Conservation (phyloP, 306 rosid species). For the Glycine soja region DNA sequence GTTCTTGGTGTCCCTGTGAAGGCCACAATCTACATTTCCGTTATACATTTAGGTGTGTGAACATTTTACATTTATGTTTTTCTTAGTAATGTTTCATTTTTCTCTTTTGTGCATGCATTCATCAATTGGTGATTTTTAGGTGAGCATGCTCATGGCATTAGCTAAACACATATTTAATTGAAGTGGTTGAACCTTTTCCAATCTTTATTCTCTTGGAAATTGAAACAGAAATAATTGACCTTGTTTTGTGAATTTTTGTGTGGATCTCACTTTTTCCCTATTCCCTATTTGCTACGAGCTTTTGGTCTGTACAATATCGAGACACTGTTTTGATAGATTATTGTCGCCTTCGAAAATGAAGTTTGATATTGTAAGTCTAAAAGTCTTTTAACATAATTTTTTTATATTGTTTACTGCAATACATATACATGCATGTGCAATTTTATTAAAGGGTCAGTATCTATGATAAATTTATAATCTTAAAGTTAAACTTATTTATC, state of each 20-base stretch:
- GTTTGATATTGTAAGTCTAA: constrained; percentile 73
- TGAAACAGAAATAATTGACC: constrained; percentile 35
- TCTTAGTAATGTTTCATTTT: not conserved
- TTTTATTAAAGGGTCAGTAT: constrained; percentile 3
- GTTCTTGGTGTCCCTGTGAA: constrained; percentile 95
- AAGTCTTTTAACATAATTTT: not conserved
- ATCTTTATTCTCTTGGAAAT: constrained; percentile 41
- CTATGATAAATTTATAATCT: constrained; percentile 1
- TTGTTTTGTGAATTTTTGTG: constrained; percentile 1
- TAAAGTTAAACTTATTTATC: constrained; percentile 25
- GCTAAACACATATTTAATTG: not conserved
- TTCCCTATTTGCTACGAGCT: constrained; percentile 5
- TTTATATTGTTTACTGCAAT: constrained; percentile 11
- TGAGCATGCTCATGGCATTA: constrained; percentile 22
- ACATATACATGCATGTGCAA: constrained; percentile 16
- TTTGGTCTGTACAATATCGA: too few species aligned
- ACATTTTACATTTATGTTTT: constrained; percentile 4
- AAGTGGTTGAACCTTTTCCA: not conserved
- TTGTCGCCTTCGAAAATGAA: constrained; percentile 76
- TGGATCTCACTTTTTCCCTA: constrained; percentile 30
- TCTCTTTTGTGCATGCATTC: constrained; percentile 12
- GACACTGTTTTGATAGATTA: constrained; percentile 84
- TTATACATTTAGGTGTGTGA: constrained; percentile 76
- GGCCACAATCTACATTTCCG: constrained; percentile 66
- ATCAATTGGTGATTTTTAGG: constrained; percentile 18